phyloP scores from a whole-genome alignment of 2,329 filamentous ascomycete genomes.

The Diaporthe helianthi region DNA sequence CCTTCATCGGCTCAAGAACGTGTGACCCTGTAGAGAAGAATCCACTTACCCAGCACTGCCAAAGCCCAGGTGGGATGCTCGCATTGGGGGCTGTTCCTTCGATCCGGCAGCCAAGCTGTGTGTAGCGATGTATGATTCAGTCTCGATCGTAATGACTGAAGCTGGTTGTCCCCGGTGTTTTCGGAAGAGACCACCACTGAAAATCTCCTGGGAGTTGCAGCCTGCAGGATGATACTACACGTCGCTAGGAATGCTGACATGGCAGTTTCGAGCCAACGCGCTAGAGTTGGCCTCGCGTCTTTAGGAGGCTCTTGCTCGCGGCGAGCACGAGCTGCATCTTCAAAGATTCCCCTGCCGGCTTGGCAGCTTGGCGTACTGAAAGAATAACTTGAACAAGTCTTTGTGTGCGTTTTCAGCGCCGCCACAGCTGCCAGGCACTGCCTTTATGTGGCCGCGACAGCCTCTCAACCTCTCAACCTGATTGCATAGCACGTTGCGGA shows the following conservation, averaged over 20 bases:
- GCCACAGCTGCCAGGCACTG: not conserved
- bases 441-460: not conserved
- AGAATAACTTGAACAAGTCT: not conserved
- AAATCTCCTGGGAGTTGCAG: constrained; percentile 15
- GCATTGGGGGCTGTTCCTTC: not conserved
- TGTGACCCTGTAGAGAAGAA: not conserved
- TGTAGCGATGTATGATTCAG: constrained; percentile 17
- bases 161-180: constrained; percentile 7
- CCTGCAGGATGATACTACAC: constrained; percentile 8
- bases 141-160: not conserved
- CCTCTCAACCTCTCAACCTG: not conserved
- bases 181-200: constrained; percentile 10
- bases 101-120: not conserved
- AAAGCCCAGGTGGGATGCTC: too few species aligned
- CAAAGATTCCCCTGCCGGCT: not conserved
- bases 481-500: not conserved
- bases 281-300: constrained; percentile 18
- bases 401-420: not conserved
- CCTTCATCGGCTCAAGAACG: not conserved
- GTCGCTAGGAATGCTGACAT: too few species aligned
- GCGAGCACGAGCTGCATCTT: constrained; percentile 6
- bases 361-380: not conserved
- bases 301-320: constrained; percentile 4
- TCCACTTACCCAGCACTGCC: not conserved
- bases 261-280: not conserved